Evolutionary conservation across 1,139 yeast species (phyloP).

Genomic region (Magnusiomyces paraingens): DNA sequence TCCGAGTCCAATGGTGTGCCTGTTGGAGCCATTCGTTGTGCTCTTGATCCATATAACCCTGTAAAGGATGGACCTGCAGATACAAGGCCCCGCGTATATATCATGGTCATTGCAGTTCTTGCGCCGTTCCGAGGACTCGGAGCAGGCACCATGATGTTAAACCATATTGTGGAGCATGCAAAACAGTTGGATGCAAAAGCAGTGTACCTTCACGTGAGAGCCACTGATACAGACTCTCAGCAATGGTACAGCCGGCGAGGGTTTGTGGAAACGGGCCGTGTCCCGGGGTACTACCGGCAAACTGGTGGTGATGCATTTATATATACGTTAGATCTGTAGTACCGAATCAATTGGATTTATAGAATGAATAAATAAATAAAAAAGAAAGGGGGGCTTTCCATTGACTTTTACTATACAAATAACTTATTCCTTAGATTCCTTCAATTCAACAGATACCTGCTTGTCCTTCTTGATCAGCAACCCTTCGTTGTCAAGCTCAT

Average conservation of each 20-base stretch:
- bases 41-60: slow-evolving; percentile 33
- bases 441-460: too few species aligned
- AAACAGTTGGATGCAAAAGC: slow-evolving; percentile 48
- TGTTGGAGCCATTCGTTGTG: slow-evolving; percentile 55
- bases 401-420: too few species aligned
- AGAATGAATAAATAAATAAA: too few species aligned
- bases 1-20: slow-evolving; percentile 51
- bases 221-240: slow-evolving; percentile 40
- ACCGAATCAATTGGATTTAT: too few species aligned
- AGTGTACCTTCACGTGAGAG: slow-evolving; percentile 52
- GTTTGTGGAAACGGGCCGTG: slow-evolving; percentile 34
- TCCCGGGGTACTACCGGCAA: too few species aligned
- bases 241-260: slow-evolving; percentile 55
- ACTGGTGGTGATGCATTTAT: too few species aligned
- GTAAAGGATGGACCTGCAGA: too few species aligned
- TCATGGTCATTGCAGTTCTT: slow-evolving; percentile 63
- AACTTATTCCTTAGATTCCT: too few species aligned
- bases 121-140: slow-evolving; percentile 54
- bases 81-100: slow-evolving; percentile 41
- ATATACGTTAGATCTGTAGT: too few species aligned
- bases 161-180: slow-evolving; percentile 50
- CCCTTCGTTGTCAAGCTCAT: too few species aligned
- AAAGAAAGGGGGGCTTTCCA: too few species aligned
- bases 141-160: slow-evolving; percentile 53
- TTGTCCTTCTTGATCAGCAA: too few species aligned